Conservation (phyloP, 371 early-diverging fungal species). For the Mortierella sp. region DNA sequence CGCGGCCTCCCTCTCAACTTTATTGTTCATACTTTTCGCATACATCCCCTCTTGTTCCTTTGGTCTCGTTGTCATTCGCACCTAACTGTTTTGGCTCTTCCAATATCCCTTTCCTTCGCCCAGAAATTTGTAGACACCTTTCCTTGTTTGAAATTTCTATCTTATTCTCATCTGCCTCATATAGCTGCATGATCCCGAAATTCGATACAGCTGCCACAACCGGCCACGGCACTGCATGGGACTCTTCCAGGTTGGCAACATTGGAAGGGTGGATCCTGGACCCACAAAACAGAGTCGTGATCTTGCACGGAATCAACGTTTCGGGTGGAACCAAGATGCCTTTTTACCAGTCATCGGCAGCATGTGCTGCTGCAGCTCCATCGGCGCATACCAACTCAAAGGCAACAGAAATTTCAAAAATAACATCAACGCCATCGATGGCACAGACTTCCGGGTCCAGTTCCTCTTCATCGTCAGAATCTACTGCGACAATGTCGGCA, state of each 20-base stretch:
- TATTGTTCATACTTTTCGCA: too few species aligned
- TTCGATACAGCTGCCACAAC: conserved; percentile 15
- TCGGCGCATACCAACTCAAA: too few species aligned
- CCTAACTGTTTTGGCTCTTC: too few species aligned
- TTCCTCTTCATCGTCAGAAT: neutral
- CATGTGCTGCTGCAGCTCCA: neutral
- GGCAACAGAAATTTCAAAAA: neutral
- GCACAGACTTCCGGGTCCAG: neutral
- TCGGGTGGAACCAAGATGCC: conserved; percentile 74
- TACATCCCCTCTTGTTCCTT: too few species aligned
- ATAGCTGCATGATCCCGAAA: conserved; percentile 6
- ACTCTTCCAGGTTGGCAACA: conserved; percentile 17
- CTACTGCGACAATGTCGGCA: neutral
- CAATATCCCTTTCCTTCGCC: too few species aligned
- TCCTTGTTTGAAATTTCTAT: too few species aligned
- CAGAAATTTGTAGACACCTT: too few species aligned
- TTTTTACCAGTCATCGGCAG: conserved; percentile 15
- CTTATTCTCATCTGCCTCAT: neutral
- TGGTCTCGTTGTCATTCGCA: too few species aligned
- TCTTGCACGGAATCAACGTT: conserved; percentile 72
- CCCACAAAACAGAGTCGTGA: conserved; percentile 57
- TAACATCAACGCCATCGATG: neutral
- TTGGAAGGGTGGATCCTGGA: conserved; percentile 51
- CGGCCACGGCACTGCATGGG: conserved; percentile 40
- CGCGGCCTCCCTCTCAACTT: too few species aligned